A percentile compares a stretch with the other conserved stretches of the same genome.
Evolutionary conservation across 2,329 filamentous ascomycete genomes (phyloP).

Genomic region (Cadophora sp.): DNA sequence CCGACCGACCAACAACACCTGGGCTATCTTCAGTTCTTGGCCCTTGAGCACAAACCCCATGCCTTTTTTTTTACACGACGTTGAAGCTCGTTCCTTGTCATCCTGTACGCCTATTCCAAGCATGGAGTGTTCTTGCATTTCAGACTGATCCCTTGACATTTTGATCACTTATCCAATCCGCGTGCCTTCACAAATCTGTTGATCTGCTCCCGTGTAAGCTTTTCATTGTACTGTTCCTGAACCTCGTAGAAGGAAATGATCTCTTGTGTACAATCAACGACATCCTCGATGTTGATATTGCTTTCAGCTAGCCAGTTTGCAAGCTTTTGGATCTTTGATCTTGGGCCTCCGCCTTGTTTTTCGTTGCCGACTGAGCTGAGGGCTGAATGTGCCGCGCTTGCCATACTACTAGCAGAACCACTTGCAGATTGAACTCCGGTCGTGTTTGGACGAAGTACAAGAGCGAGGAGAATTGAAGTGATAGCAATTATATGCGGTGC

Average conservation of each 20-base stretch:
- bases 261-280: slow-evolving; percentile 76
- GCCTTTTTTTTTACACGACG: too few relatives aligned
- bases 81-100: too few relatives aligned
- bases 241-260: slow-evolving; percentile 73
- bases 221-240: slow-evolving; percentile 48
- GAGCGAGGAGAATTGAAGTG: slow-evolving; percentile 72
- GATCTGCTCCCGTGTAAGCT: slow-evolving; percentile 46
- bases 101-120: not conserved
- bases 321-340: slow-evolving; percentile 56
- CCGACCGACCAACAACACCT: too few relatives aligned
- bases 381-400: slow-evolving; percentile 44
- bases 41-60: too few relatives aligned
- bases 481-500: slow-evolving; percentile 74
- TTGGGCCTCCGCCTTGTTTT: slow-evolving; percentile 32
- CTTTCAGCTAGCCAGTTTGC: slow-evolving; percentile 74
- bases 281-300: slow-evolving; percentile 70
- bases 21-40: too few relatives aligned
- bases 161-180: slow-evolving; percentile 45
- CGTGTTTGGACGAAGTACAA: slow-evolving; percentile 67
- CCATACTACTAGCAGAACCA: slow-evolving; percentile 45
- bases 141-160: not conserved
- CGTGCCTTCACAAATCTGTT: slow-evolving; percentile 48
- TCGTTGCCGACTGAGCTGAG: slow-evolving; percentile 40
- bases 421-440: slow-evolving; percentile 52
- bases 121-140: not conserved